phyloP scores from a whole-genome alignment of 306 rosid species.

The Vicia sativa region DNA sequence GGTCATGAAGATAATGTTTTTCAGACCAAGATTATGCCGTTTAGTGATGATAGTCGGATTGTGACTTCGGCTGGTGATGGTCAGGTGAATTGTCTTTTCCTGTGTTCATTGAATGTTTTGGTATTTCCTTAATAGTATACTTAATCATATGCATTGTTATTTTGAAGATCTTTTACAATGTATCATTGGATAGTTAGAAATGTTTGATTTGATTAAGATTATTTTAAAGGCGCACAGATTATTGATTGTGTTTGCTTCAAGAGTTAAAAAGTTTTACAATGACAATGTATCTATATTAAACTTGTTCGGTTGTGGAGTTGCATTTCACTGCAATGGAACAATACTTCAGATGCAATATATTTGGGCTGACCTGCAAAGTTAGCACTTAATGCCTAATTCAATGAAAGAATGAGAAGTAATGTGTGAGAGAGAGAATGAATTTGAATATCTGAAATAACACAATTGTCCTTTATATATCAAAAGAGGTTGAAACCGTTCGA shows the following conservation, averaged over 20 bases:
- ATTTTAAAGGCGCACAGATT: no score
- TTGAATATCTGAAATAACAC: no score
- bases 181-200: not conserved
- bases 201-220: no score
- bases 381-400: no score
- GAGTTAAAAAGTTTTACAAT: not conserved
- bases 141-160: not conserved
- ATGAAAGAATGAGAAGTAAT: no score
- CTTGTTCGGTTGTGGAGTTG: no score
- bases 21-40: slow-evolving; percentile 60
- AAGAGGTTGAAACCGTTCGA: no score
- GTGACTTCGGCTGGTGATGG: slow-evolving; percentile 68
- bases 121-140: not conserved
- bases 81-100: slow-evolving; percentile 40
- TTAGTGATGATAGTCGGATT: slow-evolving; percentile 46
- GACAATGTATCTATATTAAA: not conserved
- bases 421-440: no score
- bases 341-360: no score
- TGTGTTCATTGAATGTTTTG: not conserved
- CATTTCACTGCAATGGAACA: no score
- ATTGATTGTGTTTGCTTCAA: not conserved
- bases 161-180: not conserved
- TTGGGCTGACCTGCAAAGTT: no score
- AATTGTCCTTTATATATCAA: no score
- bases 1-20: slow-evolving; percentile 52